Evolutionary conservation across 306 rosid genomes (phyloP).

Genomic region (Abrus precatorius): DNA sequence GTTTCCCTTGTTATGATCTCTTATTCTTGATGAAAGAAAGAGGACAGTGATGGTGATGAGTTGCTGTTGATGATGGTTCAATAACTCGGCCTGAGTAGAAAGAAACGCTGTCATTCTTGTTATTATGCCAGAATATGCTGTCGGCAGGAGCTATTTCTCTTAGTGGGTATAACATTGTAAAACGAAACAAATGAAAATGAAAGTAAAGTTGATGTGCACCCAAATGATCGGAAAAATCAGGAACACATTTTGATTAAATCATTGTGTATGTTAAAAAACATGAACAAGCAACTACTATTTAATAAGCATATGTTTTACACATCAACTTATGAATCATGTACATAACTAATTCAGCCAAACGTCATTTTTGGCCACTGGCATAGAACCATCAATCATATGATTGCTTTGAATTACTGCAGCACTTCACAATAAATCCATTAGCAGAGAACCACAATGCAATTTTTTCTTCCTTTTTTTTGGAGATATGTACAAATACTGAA

Average conservation of each 20-base stretch:
- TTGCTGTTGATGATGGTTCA: no score
- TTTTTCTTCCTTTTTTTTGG: background rate
- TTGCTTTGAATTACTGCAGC: slow-evolving; percentile 49
- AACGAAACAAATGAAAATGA: background rate
- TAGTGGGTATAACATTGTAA: background rate
- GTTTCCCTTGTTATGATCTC: no score
- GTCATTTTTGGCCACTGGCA: slow-evolving; percentile 36
- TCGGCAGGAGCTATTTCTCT: no score
- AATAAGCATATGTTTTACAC: slow-evolving; percentile 41
- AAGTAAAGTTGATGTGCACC: background rate
- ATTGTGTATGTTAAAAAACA: slow-evolving; percentile 38
- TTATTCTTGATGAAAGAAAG: no score
- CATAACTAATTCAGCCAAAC: slow-evolving; percentile 44
- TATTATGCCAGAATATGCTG: no score
- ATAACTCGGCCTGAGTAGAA: no score
- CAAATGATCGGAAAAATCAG: background rate
- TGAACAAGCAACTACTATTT: slow-evolving; percentile 36
- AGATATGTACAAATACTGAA: slow-evolving; percentile 51
- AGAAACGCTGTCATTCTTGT: no score
- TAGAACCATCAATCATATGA: slow-evolving; percentile 31
- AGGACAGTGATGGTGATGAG: no score
- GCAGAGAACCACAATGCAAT: slow-evolving; percentile 28
- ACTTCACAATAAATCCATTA: slow-evolving; percentile 39
- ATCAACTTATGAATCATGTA: slow-evolving; percentile 51
- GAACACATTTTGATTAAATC: slow-evolving; percentile 24